Evolutionary conservation across 1,284 basidiomycete species (phyloP), one percentile per base, ranked within the genome.

Genomic region (Ganoderma meredithae): DNA sequence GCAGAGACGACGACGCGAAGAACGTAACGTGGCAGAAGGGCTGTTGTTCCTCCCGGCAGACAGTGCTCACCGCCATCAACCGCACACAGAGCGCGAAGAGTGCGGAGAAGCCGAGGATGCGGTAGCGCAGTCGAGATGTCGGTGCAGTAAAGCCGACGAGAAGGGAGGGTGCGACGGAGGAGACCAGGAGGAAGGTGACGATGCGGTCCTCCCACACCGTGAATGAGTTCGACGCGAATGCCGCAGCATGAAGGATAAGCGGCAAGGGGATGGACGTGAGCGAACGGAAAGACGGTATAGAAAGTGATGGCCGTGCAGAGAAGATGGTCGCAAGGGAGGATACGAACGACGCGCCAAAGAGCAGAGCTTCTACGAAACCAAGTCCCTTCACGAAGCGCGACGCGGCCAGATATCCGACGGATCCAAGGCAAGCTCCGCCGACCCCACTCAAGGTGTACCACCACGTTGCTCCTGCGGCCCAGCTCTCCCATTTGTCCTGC

Each of bases 11-110:
- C 0, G 91, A 90, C 0, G 89, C 83, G 78, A 94, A 97, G 82
- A 97, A 98, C 0, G 95, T 96, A 63, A 95, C 91, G 66, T 86
- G 83, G 78, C 97, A 98, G 77, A 87, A 92, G 0, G 95, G 92
- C 59, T 94, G 91, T 79, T 99, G 97, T 78, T 99, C 98, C 78
- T 99, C 98, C 64, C 98, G 84, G 77, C 97, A 99, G 0, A 97
- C 89, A 0, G 95, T 95, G 76, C 91, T 92, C 65, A 87, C 78
- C 0, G 90, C 85, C 77, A 95, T 91, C 15, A 95, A 76, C 12
- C 97, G 88, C 6, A 93, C 85, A 69, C 91, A 90, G n/a, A 88
- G 74, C 0, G 91, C 88, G 69, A 92, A 91, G 3, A 93, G 76
- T 3, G 86, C 74, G 10, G 90, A 88, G 75, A 95, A 93, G 0